Base-by-base conservation (phyloP, 2,329 filamentous ascomycete genomes). In the Lachnellula subtilissima region DNA sequence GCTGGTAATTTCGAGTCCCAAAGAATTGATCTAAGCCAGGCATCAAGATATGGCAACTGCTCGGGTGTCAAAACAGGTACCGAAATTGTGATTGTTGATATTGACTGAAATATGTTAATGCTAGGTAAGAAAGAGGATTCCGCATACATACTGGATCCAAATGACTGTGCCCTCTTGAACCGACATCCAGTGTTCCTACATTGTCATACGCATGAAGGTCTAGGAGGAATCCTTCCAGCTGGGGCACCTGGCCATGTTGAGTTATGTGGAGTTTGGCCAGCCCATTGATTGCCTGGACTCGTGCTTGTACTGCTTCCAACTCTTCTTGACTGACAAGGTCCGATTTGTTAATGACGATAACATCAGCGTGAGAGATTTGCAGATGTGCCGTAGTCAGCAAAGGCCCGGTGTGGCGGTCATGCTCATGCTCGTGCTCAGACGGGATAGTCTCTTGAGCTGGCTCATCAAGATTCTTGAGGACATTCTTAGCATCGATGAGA, bases 301-400 rank as follows among this genome's bases (percentile, higher is more conserved):
- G 82, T 15, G 82, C 78, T 60, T 79, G 80, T 7, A 97, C 89
- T 0, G 69, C 73, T n/a, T 82, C 73, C 1, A 97, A 79, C 65
- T 96, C 85, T 6, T 81, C 74, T 1, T 80, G 70, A 5, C 80
- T 83, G 3, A 97, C 91, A 3, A 97, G 78, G 69, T 99, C 94
- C 3, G 86, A 80, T 72, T 99, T 99, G 75, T 99, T 99, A 64
- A 99, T 83, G 40, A 99, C 84, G 46, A 99, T 82, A 8, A 97
- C 91, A 73, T 99, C 94, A 6, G 94, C 94, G 67, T 99, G 93
- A 1, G 91, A 97, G 58, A 99, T 96, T 68, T 99, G 94, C 48
- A 97, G 81, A 72, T 99, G 94, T 0, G 94, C 94, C 2, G 90
- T 96, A 0, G 93, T 97, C 72, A 97, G 82, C 8, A 91, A 74